Percentiles rank a stretch among this genome's conserved stretches.
These are phyloP conservation scores for Paraphysoderma sedebokerense DNA, from an alignment of 371 early-diverging fungal genomes.

Conservation along the genomic window DNA sequence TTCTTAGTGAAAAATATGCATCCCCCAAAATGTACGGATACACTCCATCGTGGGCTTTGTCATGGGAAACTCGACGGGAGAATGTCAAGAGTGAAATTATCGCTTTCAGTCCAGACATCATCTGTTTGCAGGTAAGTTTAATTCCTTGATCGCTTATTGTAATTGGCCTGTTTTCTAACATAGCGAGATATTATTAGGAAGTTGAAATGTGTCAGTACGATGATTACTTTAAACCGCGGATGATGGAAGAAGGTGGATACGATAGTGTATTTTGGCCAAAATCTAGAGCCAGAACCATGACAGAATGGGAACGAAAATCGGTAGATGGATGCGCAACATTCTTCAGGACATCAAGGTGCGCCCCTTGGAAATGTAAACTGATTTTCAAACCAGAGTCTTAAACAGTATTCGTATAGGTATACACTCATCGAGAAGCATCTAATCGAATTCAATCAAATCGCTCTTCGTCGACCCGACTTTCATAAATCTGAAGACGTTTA, in stretches of 20 bases:
- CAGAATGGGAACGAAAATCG: slow-evolving; percentile 61
- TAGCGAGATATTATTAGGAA: slow-evolving; percentile 37
- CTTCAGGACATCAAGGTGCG: slow-evolving; percentile 66
- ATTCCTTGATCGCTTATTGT: neutral
- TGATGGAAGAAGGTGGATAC: slow-evolving; percentile 58
- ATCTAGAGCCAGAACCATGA: slow-evolving; percentile 81
- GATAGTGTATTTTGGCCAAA: slow-evolving; percentile 90
- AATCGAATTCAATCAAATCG: slow-evolving; percentile 87
- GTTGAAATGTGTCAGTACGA: slow-evolving; percentile 74
- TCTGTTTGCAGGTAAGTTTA: slow-evolving; percentile 78
- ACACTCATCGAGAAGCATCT: slow-evolving; percentile 53
- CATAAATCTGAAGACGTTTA: slow-evolving; percentile 82
- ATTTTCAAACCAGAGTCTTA: neutral
- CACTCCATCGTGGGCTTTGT: slow-evolving; percentile 93
- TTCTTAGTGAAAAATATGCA: slow-evolving; percentile 83
- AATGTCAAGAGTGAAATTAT: slow-evolving; percentile 74
- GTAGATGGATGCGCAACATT: slow-evolving; percentile 99
- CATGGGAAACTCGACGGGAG: slow-evolving; percentile 89
- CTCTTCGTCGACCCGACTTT: slow-evolving; percentile 71
- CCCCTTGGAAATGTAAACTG: slow-evolving; percentile 3
- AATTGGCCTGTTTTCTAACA: neutral
- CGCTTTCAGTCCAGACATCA: slow-evolving; percentile 76
- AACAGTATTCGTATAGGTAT: slow-evolving; percentile 32
- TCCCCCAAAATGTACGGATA: slow-evolving; percentile 77
- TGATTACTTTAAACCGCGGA: slow-evolving; percentile 58